These are phyloP conservation scores for Tarenaya hassleriana DNA, from an alignment of 345 rosid species.

Conservation along the genomic window DNA sequence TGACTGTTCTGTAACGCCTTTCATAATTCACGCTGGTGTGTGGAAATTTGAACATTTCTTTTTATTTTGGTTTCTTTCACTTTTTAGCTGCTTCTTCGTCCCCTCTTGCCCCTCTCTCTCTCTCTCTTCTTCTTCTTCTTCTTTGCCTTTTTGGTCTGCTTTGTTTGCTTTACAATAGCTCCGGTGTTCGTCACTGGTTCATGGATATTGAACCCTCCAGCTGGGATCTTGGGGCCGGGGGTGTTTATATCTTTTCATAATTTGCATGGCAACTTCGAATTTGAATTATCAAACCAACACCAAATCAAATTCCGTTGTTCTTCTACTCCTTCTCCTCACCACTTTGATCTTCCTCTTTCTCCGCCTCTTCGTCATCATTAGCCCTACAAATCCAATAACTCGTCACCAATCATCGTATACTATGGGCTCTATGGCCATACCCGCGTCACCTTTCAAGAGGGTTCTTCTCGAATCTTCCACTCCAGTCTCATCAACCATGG, in stretches of 20 bases:
- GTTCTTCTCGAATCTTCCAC: conserved; percentile 40
- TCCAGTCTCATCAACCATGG: conserved; percentile 34
- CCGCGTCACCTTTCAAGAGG: conserved; percentile 34
- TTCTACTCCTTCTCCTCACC: conserved; percentile 32
- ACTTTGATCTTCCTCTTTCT: conserved; percentile 27
- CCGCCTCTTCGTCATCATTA: conserved; percentile 36
- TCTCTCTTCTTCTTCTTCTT: conserved; percentile 7
- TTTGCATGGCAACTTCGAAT: conserved; percentile 82
- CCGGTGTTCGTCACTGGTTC: conserved; percentile 72
- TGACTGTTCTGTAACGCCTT: too few species aligned
- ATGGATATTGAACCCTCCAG: conserved; percentile 99
- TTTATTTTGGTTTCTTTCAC: conserved; percentile 30
- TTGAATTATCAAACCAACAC: conserved; percentile 33
- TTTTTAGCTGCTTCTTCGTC: not conserved
- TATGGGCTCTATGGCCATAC: not conserved
- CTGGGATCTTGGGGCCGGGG: conserved; percentile 92
- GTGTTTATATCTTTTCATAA: conserved; percentile 49
- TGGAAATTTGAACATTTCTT: conserved; percentile 47
- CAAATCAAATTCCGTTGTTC: conserved; percentile 24
- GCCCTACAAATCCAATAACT: conserved; percentile 29
- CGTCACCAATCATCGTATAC: conserved; percentile 18
- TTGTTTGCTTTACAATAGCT: conserved; percentile 27
- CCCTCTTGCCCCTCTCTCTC: too few species aligned
- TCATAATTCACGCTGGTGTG: too few species aligned
- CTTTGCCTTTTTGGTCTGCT: conserved; percentile 9